A percentile compares a stretch with the other conserved stretches of the same genome.
Conservation (phyloP, 495 filamentous ascomycete species). For the Podospora sp. region DNA sequence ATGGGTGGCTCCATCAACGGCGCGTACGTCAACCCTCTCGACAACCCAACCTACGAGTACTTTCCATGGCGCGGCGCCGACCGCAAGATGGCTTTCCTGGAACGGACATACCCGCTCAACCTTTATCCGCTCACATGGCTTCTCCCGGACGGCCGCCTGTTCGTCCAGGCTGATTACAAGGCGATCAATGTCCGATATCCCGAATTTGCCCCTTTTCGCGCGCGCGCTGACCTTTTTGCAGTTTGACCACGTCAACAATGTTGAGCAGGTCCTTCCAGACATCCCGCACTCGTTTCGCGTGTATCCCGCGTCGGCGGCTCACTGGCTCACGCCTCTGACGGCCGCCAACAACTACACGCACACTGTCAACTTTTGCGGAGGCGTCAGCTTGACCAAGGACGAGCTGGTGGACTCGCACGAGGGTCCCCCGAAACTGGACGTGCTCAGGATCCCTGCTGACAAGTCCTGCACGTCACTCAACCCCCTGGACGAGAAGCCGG, state of each 20-base stretch:
- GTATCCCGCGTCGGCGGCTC: conserved; percentile 13
- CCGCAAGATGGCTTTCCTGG: conserved; percentile 13
- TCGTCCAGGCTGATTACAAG: conserved; percentile 18
- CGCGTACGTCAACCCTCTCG: conserved; percentile 14
- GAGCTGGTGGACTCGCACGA: conserved; percentile 1
- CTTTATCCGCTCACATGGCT: neutral
- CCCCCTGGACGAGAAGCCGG: conserved; percentile 12
- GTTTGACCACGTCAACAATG: conserved; percentile 16
- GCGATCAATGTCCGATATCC: conserved; percentile 14
- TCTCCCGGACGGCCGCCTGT: conserved; percentile 8
- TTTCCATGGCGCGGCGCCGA: conserved; percentile 15
- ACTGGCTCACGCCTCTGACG: conserved; percentile 17
- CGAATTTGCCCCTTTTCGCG: neutral
- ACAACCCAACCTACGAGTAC: conserved; percentile 21
- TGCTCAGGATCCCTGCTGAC: conserved; percentile 14
- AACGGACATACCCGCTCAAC: conserved; percentile 14
- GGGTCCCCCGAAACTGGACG: conserved; percentile 1
- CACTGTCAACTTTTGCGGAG: conserved; percentile 19
- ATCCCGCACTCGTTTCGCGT: conserved; percentile 19
- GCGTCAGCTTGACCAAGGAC: conserved; percentile 16
- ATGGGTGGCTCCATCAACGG: conserved; percentile 14
- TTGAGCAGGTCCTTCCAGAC: conserved; percentile 15
- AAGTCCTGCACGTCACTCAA: conserved; percentile 11
- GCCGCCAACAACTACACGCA: conserved; percentile 19
- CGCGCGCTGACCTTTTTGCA: neutral